Conservation (phyloP, 495 filamentous ascomycete genomes). For the Hypoxylon cercidicola region DNA sequence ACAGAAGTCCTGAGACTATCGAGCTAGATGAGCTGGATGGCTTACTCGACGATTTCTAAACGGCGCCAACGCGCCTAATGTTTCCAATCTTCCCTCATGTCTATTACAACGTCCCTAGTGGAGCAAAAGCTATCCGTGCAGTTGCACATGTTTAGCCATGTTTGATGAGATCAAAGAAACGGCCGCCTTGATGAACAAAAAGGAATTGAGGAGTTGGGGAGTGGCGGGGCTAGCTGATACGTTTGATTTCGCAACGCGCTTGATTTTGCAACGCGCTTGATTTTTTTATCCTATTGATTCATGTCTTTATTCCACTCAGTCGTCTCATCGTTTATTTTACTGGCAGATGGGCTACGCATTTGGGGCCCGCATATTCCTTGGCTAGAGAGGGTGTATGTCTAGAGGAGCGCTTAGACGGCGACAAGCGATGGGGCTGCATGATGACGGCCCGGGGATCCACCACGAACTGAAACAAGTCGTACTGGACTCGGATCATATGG, state of each 20-base stretch:
- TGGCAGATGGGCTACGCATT: slow-evolving; percentile 19
- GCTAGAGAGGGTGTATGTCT: slow-evolving; percentile 19
- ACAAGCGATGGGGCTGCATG: slow-evolving; percentile 26
- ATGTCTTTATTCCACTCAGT: slow-evolving; percentile 41
- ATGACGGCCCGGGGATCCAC: slow-evolving; percentile 11
- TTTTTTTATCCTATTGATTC: slow-evolving; percentile 14
- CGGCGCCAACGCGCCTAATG: neutral
- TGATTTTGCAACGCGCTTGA: no score
- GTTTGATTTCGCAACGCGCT: slow-evolving; percentile 20
- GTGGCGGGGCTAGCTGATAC: slow-evolving; percentile 32
- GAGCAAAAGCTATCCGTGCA: slow-evolving; percentile 26
- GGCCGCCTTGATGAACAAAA: slow-evolving; percentile 46
- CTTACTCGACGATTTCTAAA: slow-evolving; percentile 76
- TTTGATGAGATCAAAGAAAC: slow-evolving; percentile 44
- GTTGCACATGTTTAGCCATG: slow-evolving; percentile 30
- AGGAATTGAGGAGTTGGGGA: slow-evolving; percentile 44
- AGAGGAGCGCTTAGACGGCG: slow-evolving; percentile 36
- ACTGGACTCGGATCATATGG: slow-evolving; percentile 4
- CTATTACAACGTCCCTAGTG: slow-evolving; percentile 15
- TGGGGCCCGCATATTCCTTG: slow-evolving; percentile 9
- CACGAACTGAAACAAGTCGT: slow-evolving; percentile 25
- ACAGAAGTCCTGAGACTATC: slow-evolving; percentile 86
- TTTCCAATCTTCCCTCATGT: slow-evolving; percentile 17
- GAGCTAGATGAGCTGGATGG: slow-evolving; percentile 94
- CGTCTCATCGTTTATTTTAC: slow-evolving; percentile 29